Evolutionary conservation across 202 grass and related monocot species (phyloP).

Genomic region (Carex arenaria): DNA sequence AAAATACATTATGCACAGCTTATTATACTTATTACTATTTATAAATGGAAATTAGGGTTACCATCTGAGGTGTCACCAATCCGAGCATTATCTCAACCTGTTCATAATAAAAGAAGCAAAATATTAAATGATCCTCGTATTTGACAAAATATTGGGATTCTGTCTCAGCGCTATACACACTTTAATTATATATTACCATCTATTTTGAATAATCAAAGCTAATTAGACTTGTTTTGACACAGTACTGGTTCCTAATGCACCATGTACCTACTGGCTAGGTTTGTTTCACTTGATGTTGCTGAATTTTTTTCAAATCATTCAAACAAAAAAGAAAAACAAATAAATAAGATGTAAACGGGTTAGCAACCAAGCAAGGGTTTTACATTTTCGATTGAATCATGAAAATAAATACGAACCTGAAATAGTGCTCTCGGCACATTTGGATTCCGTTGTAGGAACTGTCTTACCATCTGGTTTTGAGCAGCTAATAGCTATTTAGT

Average conservation of each 20-base stretch:
- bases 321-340: not conserved
- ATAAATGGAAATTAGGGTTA: slow-evolving; percentile 33
- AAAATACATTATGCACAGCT: not conserved
- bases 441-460: slow-evolving; percentile 57
- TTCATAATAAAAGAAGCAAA: slow-evolving; percentile 27
- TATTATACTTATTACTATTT: slow-evolving; percentile 14
- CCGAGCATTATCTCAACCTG: slow-evolving; percentile 97
- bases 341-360: not conserved
- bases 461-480: slow-evolving; percentile 61
- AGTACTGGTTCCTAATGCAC: slow-evolving; percentile 9
- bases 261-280: not conserved
- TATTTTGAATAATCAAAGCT: slow-evolving; percentile 15
- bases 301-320: not conserved
- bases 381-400: not conserved
- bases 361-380: not conserved
- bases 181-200: slow-evolving; percentile 21
- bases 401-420: slow-evolving; percentile 59
- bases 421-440: slow-evolving; percentile 82
- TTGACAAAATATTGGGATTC: not conserved
- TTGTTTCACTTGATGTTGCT: slow-evolving; percentile 8
- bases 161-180: not conserved
- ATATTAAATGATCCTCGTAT: slow-evolving; percentile 12
- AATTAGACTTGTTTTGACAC: slow-evolving; percentile 14
- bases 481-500: slow-evolving; percentile 47
- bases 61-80: slow-evolving; percentile 76